Percentiles rank a stretch among this genome's conserved stretches.
Evolutionary conservation across 495 filamentous ascomycete species (phyloP).

Genomic region (Podospora sp.): DNA sequence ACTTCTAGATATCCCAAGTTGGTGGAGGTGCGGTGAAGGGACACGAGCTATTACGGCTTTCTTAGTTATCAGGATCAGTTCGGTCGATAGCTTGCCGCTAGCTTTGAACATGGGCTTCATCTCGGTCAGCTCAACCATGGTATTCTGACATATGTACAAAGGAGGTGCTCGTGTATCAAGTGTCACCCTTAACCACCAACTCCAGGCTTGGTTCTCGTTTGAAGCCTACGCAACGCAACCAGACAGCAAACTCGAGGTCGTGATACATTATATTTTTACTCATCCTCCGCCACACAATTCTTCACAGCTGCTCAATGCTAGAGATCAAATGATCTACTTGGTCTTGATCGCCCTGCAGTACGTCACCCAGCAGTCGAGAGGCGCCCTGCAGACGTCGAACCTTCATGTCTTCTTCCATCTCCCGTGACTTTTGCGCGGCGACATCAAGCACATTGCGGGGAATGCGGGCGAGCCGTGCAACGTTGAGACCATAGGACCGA

Average conservation of each 20-base stretch:
- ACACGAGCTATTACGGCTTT: slow-evolving; percentile 18
- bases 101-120: slow-evolving; percentile 1
- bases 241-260: neutral
- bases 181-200: neutral
- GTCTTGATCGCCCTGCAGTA: slow-evolving; percentile 37
- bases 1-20: slow-evolving; percentile 28
- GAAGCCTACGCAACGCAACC: neutral
- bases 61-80: slow-evolving; percentile 14
- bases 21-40: slow-evolving; percentile 1
- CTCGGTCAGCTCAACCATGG: neutral
- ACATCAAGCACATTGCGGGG: slow-evolving; percentile 74
- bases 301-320: slow-evolving; percentile 53
- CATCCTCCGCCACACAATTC: no score
- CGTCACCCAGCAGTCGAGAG: slow-evolving; percentile 47
- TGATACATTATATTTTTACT: neutral
- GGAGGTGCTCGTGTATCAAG: neutral
- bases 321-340: slow-evolving; percentile 51
- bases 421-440: slow-evolving; percentile 74
- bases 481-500: slow-evolving; percentile 91
- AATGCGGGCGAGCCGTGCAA: slow-evolving; percentile 83
- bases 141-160: neutral
- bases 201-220: no score
- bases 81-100: slow-evolving; percentile 17
- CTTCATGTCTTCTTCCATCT: slow-evolving; percentile 76
- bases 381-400: slow-evolving; percentile 56